phyloP scores from a whole-genome alignment of 2,329 filamentous ascomycete genomes.

The Ophiosphaerella herpotricha region DNA sequence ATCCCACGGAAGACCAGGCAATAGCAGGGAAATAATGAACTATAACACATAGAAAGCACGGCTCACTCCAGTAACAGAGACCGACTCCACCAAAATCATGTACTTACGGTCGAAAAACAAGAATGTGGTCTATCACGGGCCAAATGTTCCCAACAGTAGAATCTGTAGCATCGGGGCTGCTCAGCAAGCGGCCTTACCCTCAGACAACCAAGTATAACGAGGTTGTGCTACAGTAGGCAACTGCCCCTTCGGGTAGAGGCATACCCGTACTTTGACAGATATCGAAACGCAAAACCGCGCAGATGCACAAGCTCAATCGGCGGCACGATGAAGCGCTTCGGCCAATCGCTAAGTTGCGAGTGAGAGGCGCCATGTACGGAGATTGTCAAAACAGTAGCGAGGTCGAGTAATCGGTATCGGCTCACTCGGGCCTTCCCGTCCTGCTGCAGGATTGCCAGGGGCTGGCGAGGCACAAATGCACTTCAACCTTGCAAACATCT shows the following conservation, averaged over 20 bases:
- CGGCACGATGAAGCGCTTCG: background rate
- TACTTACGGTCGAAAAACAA: background rate
- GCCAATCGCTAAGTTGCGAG: background rate
- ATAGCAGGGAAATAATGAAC: background rate
- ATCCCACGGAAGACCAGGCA: background rate
- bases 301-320: slow-evolving; percentile 11
- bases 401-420: no score
- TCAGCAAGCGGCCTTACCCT: slow-evolving; percentile 5
- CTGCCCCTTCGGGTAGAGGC: slow-evolving; percentile 10
- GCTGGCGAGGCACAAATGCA: no score
- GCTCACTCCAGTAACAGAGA: background rate
- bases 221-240: slow-evolving; percentile 16
- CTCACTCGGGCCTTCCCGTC: no score
- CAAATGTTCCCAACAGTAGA: slow-evolving; percentile 11
- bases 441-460: background rate
- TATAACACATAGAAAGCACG: background rate
- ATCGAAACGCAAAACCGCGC: slow-evolving; percentile 35
- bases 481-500: no score
- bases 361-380: background rate
- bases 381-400: no score
- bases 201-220: slow-evolving; percentile 6
- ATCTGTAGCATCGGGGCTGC: slow-evolving; percentile 5
- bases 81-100: background rate
- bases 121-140: background rate
- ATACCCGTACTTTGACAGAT: slow-evolving; percentile 17